These are phyloP conservation scores for Lepidium africanum DNA, from an alignment of 345 rosid genomes.

Conservation along the genomic window DNA sequence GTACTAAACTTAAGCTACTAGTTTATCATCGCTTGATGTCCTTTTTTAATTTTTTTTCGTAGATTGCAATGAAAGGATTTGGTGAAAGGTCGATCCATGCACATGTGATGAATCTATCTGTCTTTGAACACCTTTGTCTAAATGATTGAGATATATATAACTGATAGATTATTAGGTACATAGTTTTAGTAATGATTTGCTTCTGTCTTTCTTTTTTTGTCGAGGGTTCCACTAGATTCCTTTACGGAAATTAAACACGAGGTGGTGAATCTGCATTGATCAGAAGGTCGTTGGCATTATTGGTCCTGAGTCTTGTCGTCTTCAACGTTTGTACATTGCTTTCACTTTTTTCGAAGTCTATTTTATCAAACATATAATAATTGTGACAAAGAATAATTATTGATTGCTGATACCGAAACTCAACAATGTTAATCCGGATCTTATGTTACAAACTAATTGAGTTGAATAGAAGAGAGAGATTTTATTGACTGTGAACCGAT, in stretches of 20 bases:
- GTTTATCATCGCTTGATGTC: too few species aligned
- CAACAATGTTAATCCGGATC: too few species aligned
- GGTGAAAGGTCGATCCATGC: slow-evolving; percentile 9
- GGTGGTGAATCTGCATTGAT: slow-evolving; percentile 5
- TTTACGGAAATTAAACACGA: slow-evolving; percentile 8
- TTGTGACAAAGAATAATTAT: background rate
- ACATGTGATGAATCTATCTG: slow-evolving; percentile 25
- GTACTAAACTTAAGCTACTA: too few species aligned
- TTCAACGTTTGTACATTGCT: slow-evolving; percentile 7
- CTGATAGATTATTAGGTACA: slow-evolving; percentile 9
- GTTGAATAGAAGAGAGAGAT: too few species aligned
- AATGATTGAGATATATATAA: slow-evolving; percentile 2
- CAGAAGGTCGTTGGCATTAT: slow-evolving; percentile 22
- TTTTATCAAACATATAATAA: background rate
- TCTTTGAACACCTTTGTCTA: slow-evolving; percentile 17
- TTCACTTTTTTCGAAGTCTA: background rate
- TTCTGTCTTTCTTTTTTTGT: background rate
- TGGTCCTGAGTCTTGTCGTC: slow-evolving; percentile 24
- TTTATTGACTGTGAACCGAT: too few species aligned
- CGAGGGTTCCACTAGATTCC: slow-evolving; percentile 18
- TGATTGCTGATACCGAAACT: too few species aligned
- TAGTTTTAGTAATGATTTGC: slow-evolving; percentile 16
- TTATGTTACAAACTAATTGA: too few species aligned
- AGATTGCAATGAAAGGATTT: slow-evolving; percentile 6
- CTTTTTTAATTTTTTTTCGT: background rate